Base-by-base conservation (phyloP, 352 stramenopile genomes). In the Phytophthora meadii region DNA sequence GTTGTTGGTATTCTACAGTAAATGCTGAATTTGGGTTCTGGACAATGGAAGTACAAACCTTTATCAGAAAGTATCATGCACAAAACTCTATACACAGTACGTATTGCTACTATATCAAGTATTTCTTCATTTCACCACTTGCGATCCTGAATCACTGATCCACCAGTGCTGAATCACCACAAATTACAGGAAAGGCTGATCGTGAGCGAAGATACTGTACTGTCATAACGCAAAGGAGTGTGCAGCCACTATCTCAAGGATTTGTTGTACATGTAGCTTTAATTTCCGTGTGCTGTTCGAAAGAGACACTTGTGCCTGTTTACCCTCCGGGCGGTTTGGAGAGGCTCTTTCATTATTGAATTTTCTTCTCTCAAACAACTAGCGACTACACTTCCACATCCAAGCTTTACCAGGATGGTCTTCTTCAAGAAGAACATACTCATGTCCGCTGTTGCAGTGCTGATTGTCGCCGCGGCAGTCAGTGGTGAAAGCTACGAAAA, bases 361-460 rank as follows among this genome's bases (percentile, higher is more conserved):
- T 51, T 60, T 52, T 12, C 53, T 51, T 60, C n/a, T 17, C 15
- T 5, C 53, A 42, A 36, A 5, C 9, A 37, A 34, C 17, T 28
- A 19, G 14, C 12, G 17, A 36, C 30, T 36, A 14, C 30, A 36
- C n/a, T n/a, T 6, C 28, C 42, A 32, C 40, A 40, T 10, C 17
- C 9, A 44, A 14, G 27, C 11, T 41, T 17, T 11, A 22, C 27
- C 12, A 46, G 4, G 17, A 53, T 61, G 54, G 19, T 61, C 4
- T 61, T 30, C 1, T 53, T 61, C 54, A 61, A 61, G 54, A 70
- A 65, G 42, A 57, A 8, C 25, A 14, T 61, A 32, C 10, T 56
- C 15, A 27, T 53, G 19, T 49, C 17, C 14, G 40, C 54, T 41
- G 22, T 64, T 12, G 61, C 47, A 7, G 52, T 40, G 12, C 9